These are phyloP conservation scores for Brasilioporus rufonigricans DNA, from an alignment of 768 basidiomycete species.

Conservation along the genomic window DNA sequence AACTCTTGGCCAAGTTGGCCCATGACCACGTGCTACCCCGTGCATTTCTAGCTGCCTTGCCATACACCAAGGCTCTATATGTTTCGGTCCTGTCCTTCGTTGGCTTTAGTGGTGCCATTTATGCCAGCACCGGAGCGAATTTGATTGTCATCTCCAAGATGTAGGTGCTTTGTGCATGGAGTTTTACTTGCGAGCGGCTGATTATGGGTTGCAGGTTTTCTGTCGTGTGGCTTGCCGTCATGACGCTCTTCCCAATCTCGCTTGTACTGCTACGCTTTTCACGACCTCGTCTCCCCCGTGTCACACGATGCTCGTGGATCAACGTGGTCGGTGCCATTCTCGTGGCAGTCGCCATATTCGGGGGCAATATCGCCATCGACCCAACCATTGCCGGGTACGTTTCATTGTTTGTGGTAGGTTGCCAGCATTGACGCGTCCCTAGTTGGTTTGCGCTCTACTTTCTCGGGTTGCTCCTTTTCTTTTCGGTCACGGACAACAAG, in stretches of 20 bases:
- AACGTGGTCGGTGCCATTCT: constrained; percentile 42
- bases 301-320: constrained; percentile 37
- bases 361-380: constrained; percentile 60
- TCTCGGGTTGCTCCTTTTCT: constrained; percentile 44
- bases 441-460: constrained; percentile 67
- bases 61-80: constrained; percentile 50
- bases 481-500: constrained; percentile 53
- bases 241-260: constrained; percentile 62
- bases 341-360: constrained; percentile 44
- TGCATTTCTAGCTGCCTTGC: constrained; percentile 46
- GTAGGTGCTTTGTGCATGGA: constrained; percentile 33
- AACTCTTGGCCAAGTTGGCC: constrained; percentile 56
- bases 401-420: not conserved
- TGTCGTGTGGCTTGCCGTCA: constrained; percentile 63
- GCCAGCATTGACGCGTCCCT: not conserved
- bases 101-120: constrained; percentile 49
- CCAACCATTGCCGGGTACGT: constrained; percentile 54
- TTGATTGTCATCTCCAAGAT: constrained; percentile 57
- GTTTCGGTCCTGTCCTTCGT: constrained; percentile 51
- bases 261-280: constrained; percentile 63
- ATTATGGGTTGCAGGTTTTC: constrained; percentile 49
- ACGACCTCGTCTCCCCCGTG: constrained; percentile 53
- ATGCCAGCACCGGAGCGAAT: constrained; percentile 54
- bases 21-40: constrained; percentile 60
- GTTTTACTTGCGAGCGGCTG: not conserved